Evolutionary conservation across 1,284 basidiomycete species (phyloP), one percentile per base, ranked within the genome.

Genomic region (Leccinum pachyderme): DNA sequence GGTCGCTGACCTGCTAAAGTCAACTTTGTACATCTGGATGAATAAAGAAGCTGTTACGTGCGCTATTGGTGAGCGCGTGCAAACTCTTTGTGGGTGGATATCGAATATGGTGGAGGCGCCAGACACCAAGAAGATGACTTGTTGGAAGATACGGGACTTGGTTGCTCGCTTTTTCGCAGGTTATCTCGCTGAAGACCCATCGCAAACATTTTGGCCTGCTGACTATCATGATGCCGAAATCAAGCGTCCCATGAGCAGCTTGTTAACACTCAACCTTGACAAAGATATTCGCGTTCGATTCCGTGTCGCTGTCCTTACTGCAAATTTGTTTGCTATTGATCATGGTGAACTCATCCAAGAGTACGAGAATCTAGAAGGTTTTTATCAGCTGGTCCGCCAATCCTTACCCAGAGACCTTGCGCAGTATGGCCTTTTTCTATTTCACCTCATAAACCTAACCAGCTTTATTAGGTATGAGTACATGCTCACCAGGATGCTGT

Each of bases 241-340:
- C n/a, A 68, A 69, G 22, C 62, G 72, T 50, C 84, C 86, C 1
- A 67, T 75, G 35, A 59, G 56, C 25, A 68, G 89, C 47, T 73
- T 93, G 35, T 80, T 79, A 7, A 66, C 64, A 13, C 66, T 91
- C 57, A 77, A 80, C 25, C 64, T 69, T 18, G 95, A 98, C 69
- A 69, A 74, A 45, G 95, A 98, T 68, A 83, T 90, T n/a, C 83
- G 94, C 25, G 87, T 97, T 32, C 87, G 95, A 6, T 89, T 93
- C 62, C 85, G 91, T 24, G 82, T 82, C 1, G 87, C 90, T 2
- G 73, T 81, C 3, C 76, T 84, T 6, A 83, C 81, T 29, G 83
- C 90, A 3, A 75, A 75, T 4, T 69, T 93, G 22, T 87, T 91
- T 61, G 67, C 75, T 5, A 63, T 77, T n/a, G 70, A 51, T 7